Evolutionary conservation across 148 eudicot genomes (phyloP).

Genomic region (Cornus kousa): DNA sequence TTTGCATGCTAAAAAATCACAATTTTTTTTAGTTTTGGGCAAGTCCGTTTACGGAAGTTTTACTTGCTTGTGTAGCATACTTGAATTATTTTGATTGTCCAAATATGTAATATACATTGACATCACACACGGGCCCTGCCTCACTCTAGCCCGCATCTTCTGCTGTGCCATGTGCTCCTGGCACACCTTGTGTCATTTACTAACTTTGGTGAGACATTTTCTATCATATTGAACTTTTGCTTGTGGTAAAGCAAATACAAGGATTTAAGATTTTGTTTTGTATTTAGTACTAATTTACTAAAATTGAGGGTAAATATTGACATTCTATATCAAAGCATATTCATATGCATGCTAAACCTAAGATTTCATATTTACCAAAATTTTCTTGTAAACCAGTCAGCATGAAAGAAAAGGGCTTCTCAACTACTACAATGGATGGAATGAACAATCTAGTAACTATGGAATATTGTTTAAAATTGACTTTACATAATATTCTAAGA

Average conservation of each 20-base stretch:
- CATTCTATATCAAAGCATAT: no score
- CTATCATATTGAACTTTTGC: background rate
- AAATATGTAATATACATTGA: no score
- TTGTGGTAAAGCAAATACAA: background rate
- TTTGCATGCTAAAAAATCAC: no score
- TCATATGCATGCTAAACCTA: background rate
- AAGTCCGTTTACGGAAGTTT: no score
- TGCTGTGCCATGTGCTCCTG: no score
- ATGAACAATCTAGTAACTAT: background rate
- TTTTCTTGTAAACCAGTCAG: background rate
- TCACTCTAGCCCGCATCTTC: no score
- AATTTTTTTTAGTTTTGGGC: no score
- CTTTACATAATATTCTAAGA: background rate
- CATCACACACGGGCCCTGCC: no score
- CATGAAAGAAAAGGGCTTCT: background rate
- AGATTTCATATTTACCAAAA: background rate
- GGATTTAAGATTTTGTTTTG: background rate
- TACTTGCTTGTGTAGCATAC: no score
- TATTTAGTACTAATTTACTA: background rate
- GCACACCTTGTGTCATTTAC: no score
- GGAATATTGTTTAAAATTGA: background rate
- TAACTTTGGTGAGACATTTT: background rate
- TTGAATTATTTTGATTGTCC: no score
- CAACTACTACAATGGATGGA: conserved; percentile 1
- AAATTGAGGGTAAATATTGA: no score